Conservation (phyloP, 371 early-diverging fungal species). For the Saksenaea oblongispora region DNA sequence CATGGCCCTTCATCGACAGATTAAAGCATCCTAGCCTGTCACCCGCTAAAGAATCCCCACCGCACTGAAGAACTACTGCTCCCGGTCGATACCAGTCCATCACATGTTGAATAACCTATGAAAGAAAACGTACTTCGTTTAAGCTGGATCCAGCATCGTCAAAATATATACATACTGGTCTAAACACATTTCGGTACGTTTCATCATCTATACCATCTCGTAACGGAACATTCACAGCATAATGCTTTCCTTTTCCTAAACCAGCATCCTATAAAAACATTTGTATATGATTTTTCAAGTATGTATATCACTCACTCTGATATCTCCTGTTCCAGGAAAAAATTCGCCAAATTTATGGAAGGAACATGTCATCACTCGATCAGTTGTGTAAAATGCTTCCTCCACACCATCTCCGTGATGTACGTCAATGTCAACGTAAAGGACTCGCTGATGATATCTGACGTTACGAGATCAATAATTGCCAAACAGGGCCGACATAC, state of each 20-base stretch:
- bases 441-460: conserved; percentile 81
- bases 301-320: conserved; percentile 26
- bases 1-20: conserved; percentile 85
- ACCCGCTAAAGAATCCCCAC: conserved; percentile 97
- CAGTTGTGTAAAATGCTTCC: conserved; percentile 97
- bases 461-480: conserved; percentile 85
- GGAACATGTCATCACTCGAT: conserved; percentile 95
- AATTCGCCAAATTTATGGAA: conserved; percentile 98
- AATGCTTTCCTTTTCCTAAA: conserved; percentile 68
- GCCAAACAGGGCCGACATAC: conserved; percentile 44
- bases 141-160: neutral
- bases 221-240: conserved; percentile 93
- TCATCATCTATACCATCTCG: conserved; percentile 96
- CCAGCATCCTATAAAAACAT: conserved; percentile 58
- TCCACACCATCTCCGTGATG: conserved; percentile 99
- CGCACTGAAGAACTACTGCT: conserved; percentile 96
- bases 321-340: conserved; percentile 90
- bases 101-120: conserved; percentile 39
- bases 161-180: conserved; percentile 46
- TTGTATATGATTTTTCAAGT: neutral
- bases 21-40: conserved; percentile 99
- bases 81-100: conserved; percentile 94
- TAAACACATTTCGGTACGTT: conserved; percentile 76
- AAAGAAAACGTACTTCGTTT: neutral
- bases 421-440: conserved; percentile 97